Percentiles rank a stretch among this genome's conserved stretches.
phyloP scores from a whole-genome alignment of 768 basidiomycete genomes.

The Neoboletus subvelutipes region DNA sequence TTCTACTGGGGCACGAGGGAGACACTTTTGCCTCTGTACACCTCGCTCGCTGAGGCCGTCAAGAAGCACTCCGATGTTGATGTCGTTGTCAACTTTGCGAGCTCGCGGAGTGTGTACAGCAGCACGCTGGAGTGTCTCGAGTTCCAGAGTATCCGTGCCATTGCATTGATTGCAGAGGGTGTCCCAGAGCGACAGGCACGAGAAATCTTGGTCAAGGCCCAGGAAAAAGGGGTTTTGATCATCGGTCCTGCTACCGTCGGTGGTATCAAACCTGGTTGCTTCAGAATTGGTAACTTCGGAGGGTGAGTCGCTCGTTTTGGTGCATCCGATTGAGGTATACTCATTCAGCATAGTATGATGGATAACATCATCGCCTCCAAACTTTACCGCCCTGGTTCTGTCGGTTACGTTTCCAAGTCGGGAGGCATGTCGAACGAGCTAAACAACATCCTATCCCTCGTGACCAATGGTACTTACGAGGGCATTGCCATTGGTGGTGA shows the following conservation, averaged over 20 bases:
- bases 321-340: background rate
- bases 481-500: constrained; percentile 99
- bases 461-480: constrained; percentile 98
- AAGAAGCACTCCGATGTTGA: constrained; percentile 96
- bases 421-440: constrained; percentile 99
- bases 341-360: constrained; percentile 75
- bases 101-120: constrained; percentile 89
- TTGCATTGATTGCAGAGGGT: constrained; percentile 98
- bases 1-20: constrained; percentile 99
- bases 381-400: constrained; percentile 95
- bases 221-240: constrained; percentile 86
- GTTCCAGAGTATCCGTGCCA: constrained; percentile 40
- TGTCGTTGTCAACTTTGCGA: constrained; percentile 98
- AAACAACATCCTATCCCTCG: constrained; percentile 97
- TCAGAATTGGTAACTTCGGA: constrained; percentile 99
- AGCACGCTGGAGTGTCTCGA: constrained; percentile 91
- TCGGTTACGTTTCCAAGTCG: constrained; percentile 99
- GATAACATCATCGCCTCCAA: constrained; percentile 99
- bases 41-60: constrained; percentile 84
- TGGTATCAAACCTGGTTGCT: constrained; percentile 99
- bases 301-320: constrained; percentile 52
- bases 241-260: constrained; percentile 97
- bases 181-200: constrained; percentile 97
- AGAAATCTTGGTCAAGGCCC: constrained; percentile 89
- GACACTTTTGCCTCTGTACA: constrained; percentile 97